Conservation (phyloP, 2,329 filamentous ascomycete species). For the Aspergillus sp. region DNA sequence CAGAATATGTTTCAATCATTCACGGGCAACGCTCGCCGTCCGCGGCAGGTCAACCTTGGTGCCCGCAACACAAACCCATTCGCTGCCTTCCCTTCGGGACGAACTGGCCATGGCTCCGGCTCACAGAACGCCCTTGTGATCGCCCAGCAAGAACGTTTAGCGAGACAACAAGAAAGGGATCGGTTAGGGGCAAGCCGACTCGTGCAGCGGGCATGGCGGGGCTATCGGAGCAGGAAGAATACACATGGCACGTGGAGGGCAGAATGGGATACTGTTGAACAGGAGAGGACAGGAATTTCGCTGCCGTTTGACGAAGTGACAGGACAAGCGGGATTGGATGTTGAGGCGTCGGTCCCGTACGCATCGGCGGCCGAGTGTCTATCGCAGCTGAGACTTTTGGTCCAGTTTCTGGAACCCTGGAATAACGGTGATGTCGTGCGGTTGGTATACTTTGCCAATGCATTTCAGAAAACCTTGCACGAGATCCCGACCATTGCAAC, state of each 20-base stretch:
- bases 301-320: conserved; percentile 25
- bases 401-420: conserved; percentile 58
- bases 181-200: conserved; percentile 64
- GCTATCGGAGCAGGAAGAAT: conserved; percentile 56
- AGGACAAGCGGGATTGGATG: conserved; percentile 41
- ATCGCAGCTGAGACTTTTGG: conserved; percentile 56
- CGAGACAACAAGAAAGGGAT: conserved; percentile 73
- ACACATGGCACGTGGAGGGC: conserved; percentile 53
- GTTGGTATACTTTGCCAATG: conserved; percentile 39
- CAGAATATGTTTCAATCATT: conserved; percentile 81
- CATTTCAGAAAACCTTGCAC: conserved; percentile 34
- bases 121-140: conserved; percentile 72
- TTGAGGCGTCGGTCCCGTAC: conserved; percentile 37
- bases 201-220: conserved; percentile 79
- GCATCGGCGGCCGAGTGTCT: conserved; percentile 34
- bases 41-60: conserved; percentile 88
- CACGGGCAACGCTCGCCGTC: conserved; percentile 75
- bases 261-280: conserved; percentile 58
- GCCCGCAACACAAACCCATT: conserved; percentile 78
- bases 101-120: conserved; percentile 53
- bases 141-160: conserved; percentile 77
- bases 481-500: conserved; percentile 31
- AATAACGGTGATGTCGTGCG: conserved; percentile 33
- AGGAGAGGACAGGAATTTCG: conserved; percentile 25
- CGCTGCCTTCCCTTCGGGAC: conserved; percentile 51